These are phyloP conservation scores for Gracilariopsis chorda DNA, from an alignment of 23 red algal species.

Conservation along the genomic window DNA sequence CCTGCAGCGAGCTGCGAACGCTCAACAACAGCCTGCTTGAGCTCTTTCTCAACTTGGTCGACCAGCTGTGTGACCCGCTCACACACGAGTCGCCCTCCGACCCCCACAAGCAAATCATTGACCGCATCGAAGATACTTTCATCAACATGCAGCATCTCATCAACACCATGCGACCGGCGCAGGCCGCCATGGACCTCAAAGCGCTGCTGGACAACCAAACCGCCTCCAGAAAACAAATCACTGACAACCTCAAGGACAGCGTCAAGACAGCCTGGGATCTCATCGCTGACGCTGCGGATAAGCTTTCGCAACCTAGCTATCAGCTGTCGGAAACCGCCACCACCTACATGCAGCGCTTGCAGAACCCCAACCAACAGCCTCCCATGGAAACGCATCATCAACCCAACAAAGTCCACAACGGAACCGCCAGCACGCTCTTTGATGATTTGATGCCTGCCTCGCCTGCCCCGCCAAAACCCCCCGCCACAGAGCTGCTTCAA, in stretches of 20 bases:
- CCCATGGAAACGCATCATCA: not conserved
- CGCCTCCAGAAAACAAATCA: slow-evolving; percentile 24
- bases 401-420: not conserved
- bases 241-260: slow-evolving; percentile 44
- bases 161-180: slow-evolving; percentile 49
- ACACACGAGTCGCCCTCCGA: not conserved
- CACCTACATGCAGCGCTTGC: not conserved
- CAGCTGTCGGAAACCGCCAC: slow-evolving; percentile 16
- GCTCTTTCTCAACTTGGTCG: slow-evolving; percentile 42
- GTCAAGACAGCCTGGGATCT: slow-evolving; percentile 51
- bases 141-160: slow-evolving; percentile 67
- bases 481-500: not conserved
- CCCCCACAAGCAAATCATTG: slow-evolving; percentile 6
- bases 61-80: slow-evolving; percentile 26
- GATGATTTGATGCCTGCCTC: slow-evolving; percentile 9
- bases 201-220: slow-evolving; percentile 45
- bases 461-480: not conserved
- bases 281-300: slow-evolving; percentile 40
- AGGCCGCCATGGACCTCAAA: slow-evolving; percentile 57
- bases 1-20: slow-evolving; percentile 28
- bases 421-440: not conserved
- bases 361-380: not conserved
- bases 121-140: slow-evolving; percentile 32
- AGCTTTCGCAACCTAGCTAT: slow-evolving; percentile 28
- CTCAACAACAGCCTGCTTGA: slow-evolving; percentile 30